phyloP scores from a whole-genome alignment of 164 flowering plant genomes.

The Berberis thunbergii region DNA sequence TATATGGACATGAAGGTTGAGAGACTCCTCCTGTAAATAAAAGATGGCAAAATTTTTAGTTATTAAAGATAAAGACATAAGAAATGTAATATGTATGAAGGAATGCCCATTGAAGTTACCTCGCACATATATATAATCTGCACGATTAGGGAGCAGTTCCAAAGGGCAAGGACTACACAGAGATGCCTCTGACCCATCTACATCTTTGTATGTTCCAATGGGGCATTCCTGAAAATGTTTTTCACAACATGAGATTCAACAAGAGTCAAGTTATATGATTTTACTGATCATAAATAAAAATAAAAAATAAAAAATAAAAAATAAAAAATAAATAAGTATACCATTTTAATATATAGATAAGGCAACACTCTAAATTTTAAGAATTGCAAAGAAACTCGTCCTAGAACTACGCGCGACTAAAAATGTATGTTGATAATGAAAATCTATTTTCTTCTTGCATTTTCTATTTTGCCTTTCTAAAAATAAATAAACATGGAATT shows the following conservation, averaged over 20 bases:
- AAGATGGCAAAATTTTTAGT: not conserved
- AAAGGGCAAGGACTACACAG: constrained; percentile 72
- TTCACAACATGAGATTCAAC: not conserved
- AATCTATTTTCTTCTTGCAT: too few relatives aligned
- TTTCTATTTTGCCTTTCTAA: too few relatives aligned
- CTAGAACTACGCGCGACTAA: too few relatives aligned
- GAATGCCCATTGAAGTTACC: constrained; percentile 31
- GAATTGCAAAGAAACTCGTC: too few relatives aligned
- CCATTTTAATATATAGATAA: too few relatives aligned
- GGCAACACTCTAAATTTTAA: too few relatives aligned
- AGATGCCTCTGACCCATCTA: constrained; percentile 60
- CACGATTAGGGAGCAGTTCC: constrained; percentile 69
- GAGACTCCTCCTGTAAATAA: constrained; percentile 67
- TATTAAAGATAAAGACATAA: not conserved
- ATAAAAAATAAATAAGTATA: too few relatives aligned
- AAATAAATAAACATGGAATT: too few relatives aligned
- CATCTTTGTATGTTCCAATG: constrained; percentile 73
- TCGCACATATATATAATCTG: constrained; percentile 61
- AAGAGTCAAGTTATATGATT: not conserved
- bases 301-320: too few relatives aligned
- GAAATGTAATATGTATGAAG: too few relatives aligned
- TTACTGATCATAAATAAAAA: not conserved
- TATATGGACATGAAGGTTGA: constrained; percentile 58
- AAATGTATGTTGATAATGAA: too few relatives aligned
- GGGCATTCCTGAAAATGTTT: constrained; percentile 69